These are phyloP conservation scores for Lentinula lateritia DNA, from an alignment of 768 basidiomycete species.

Conservation along the genomic window DNA sequence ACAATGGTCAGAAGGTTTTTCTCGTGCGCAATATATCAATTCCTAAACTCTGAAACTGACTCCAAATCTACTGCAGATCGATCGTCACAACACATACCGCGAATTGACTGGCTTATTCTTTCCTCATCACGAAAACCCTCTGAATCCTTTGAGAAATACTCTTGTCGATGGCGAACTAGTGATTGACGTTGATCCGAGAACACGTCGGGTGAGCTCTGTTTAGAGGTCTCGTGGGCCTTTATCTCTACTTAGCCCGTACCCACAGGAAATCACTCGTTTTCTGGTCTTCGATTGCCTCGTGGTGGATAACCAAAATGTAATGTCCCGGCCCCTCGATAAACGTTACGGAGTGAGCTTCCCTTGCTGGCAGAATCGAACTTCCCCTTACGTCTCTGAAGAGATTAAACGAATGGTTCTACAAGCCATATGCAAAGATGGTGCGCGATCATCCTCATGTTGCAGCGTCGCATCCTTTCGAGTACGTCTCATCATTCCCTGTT, in stretches of 20 bases:
- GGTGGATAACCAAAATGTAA: conserved; percentile 79
- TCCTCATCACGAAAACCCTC: conserved; percentile 77
- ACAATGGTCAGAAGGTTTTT: conserved; percentile 54
- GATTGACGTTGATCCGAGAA: conserved; percentile 77
- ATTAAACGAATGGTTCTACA: conserved; percentile 75
- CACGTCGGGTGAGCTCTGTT: conserved; percentile 49
- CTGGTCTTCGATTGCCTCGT: conserved; percentile 94
- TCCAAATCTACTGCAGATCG: conserved; percentile 54
- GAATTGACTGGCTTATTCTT: conserved; percentile 75
- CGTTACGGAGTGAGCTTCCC: conserved; percentile 75
- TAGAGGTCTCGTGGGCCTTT: background rate
- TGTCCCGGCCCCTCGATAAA: conserved; percentile 75
- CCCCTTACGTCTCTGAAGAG: conserved; percentile 40
- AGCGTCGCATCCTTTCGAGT: conserved; percentile 77
- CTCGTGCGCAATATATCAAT: conserved; percentile 48
- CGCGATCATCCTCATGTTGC: conserved; percentile 64
- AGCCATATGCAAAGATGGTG: conserved; percentile 71
- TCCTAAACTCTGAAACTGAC: background rate
- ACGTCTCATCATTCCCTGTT: conserved; percentile 22
- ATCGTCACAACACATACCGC: conserved; percentile 88
- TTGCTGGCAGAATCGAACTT: background rate
- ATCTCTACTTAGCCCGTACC: background rate
- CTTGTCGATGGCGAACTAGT: conserved; percentile 94
- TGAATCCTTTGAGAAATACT: conserved; percentile 66
- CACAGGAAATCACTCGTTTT: conserved; percentile 74